A percentile compares a stretch with the other conserved stretches of the same genome.
Evolutionary conservation across 2,329 filamentous ascomycete species (phyloP).

Genomic region (Pseudogymnoascus sp.): DNA sequence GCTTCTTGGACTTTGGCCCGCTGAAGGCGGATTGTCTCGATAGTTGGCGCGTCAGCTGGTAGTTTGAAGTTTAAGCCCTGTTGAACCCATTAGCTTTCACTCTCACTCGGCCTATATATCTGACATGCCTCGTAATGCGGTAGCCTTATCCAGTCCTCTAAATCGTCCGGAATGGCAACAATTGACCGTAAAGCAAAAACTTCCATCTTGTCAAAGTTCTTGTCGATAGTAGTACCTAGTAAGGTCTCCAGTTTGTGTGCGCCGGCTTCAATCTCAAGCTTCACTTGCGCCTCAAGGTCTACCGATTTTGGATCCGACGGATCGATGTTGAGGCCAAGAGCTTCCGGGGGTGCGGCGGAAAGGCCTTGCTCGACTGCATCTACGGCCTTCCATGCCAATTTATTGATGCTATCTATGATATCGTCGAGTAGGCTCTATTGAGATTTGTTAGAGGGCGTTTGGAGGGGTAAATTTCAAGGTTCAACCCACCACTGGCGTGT

Average conservation of each 20-base stretch:
- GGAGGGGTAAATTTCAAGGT: neutral
- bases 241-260: conserved; percentile 78
- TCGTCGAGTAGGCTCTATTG: conserved; percentile 84
- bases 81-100: neutral
- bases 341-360: conserved; percentile 60
- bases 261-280: conserved; percentile 77
- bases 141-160: conserved; percentile 69
- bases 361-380: conserved; percentile 81
- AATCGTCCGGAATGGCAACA: conserved; percentile 62
- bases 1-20: conserved; percentile 69
- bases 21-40: conserved; percentile 62
- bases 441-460: conserved; percentile 11
- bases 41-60: conserved; percentile 41
- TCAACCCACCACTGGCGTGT: conserved; percentile 72
- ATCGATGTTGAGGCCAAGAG: conserved; percentile 67
- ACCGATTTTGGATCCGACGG: conserved; percentile 34
- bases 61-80: conserved; percentile 23
- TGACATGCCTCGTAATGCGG: conserved; percentile 67
- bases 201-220: conserved; percentile 78
- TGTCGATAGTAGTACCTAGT: conserved; percentile 71
- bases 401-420: conserved; percentile 94
- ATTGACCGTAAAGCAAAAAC: conserved; percentile 87
- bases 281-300: conserved; percentile 38
- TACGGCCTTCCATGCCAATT: conserved; percentile 81
- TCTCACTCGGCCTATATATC: neutral